These are phyloP conservation scores for Beauveria sp. DNA, from an alignment of 2,329 filamentous ascomycete genomes.

Conservation along the genomic window DNA sequence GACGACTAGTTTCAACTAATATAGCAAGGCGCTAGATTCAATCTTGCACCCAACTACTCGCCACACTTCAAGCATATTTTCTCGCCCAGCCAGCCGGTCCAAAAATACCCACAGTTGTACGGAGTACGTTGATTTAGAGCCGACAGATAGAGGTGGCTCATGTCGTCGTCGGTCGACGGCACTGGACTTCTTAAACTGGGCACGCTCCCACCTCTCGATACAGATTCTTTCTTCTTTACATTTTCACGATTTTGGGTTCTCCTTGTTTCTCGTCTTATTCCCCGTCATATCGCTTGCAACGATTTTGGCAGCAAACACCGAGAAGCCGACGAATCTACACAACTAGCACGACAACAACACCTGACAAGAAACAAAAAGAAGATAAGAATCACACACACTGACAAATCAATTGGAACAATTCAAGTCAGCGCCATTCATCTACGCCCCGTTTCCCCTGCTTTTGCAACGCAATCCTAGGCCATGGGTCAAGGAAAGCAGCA, in stretches of 20 bases:
- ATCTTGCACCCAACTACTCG: not conserved
- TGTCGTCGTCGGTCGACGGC: not conserved
- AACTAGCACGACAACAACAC: not conserved
- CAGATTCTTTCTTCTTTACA: not conserved
- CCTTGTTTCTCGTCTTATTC: not conserved
- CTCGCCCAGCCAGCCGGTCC: not conserved
- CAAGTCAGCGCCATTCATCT: not conserved
- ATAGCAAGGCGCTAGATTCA: not conserved
- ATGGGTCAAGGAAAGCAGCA: constrained; percentile 20
- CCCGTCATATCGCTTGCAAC: not conserved
- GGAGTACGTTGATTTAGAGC: not conserved
- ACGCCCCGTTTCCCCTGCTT: not conserved
- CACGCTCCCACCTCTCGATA: not conserved
- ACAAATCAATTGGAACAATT: not conserved
- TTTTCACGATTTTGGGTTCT: not conserved
- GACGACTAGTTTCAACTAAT: not conserved
- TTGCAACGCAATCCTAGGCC: constrained; percentile 8
- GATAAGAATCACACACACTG: no score
- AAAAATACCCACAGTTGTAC: constrained; percentile 6
- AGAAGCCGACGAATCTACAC: not conserved
- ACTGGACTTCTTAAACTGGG: not conserved
- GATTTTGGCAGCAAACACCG: not conserved
- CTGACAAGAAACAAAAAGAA: not conserved
- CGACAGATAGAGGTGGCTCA: not conserved
- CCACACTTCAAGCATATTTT: constrained; percentile 2